phyloP scores from a whole-genome alignment of 495 filamentous ascomycete species.

The Neurospora sp. region DNA sequence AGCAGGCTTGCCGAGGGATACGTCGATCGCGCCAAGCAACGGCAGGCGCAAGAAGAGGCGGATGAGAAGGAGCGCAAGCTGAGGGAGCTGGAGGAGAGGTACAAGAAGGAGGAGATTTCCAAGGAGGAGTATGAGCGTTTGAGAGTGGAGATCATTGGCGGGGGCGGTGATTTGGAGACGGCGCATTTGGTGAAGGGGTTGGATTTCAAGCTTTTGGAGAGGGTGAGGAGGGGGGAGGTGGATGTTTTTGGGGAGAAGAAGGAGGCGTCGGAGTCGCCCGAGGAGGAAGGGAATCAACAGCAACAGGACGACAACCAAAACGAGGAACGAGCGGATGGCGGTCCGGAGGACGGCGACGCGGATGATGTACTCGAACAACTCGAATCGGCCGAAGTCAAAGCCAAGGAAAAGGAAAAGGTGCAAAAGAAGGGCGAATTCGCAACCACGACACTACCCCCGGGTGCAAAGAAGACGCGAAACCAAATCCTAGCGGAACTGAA shows the following conservation, averaged over 20 bases:
- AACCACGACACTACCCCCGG: conserved; percentile 47
- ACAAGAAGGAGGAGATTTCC: conserved; percentile 76
- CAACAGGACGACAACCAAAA: conserved; percentile 15
- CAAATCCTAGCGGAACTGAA: conserved; percentile 76
- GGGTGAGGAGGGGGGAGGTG: conserved; percentile 56
- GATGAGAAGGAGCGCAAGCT: conserved; percentile 55
- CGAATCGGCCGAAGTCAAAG: conserved; percentile 51
- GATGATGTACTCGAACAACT: conserved; percentile 74
- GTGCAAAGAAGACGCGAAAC: conserved; percentile 64
- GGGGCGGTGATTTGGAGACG: conserved; percentile 54
- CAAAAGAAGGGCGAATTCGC: conserved; percentile 72
- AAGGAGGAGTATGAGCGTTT: conserved; percentile 61
- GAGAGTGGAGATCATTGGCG: conserved; percentile 62
- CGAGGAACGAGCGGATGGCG: conserved; percentile 9
- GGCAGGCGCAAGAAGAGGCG: conserved; percentile 43
- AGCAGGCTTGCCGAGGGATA: conserved; percentile 71
- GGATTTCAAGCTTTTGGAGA: conserved; percentile 70
- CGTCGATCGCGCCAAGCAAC: conserved; percentile 62
- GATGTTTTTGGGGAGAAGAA: conserved; percentile 44
- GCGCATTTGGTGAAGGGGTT: conserved; percentile 88
- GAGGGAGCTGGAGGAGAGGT: conserved; percentile 67
- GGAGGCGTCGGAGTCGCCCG: conserved; percentile 2
- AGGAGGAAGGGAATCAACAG: conserved; percentile 10
- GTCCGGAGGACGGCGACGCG: conserved; percentile 38
- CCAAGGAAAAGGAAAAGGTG: conserved; percentile 45